A percentile compares a stretch with the other conserved stretches of the same genome.
phyloP scores from a whole-genome alignment of 352 stramenopile species.

The Globisporangium viniferum region DNA sequence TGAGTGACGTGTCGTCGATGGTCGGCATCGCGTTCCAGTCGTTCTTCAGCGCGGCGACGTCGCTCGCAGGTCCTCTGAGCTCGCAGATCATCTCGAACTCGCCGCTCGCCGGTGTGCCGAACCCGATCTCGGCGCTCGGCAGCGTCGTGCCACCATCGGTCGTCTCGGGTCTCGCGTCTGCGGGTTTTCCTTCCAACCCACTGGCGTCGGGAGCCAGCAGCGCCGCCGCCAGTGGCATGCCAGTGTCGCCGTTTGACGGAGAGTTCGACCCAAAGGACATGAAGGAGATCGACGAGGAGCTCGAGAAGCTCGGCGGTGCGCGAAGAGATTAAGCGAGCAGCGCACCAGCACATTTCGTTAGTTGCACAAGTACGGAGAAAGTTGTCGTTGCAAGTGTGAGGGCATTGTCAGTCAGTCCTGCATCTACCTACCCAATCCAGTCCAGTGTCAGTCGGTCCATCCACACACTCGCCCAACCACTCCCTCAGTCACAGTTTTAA shows the following conservation, averaged over 20 bases:
- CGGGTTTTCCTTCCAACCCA: conserved; percentile 37
- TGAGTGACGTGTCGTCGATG: conserved; percentile 75
- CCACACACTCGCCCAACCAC: background rate
- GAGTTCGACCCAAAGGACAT: conserved; percentile 61
- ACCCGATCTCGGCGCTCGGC: conserved; percentile 68
- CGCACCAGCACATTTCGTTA: background rate
- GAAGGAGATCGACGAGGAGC: conserved; percentile 59
- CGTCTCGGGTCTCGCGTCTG: conserved; percentile 36
- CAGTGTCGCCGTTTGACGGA: conserved; percentile 18
- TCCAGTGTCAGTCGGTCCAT: background rate
- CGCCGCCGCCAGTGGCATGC: background rate
- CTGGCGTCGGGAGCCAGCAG: conserved; percentile 16
- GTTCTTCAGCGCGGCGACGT: conserved; percentile 69
- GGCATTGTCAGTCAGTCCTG: background rate
- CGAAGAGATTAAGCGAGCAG: conserved; percentile 21
- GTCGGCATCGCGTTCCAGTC: conserved; percentile 76
- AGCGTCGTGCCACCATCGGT: conserved; percentile 47
- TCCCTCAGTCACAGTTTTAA: background rate
- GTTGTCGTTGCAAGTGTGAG: background rate
- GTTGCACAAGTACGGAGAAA: background rate
- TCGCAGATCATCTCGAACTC: conserved; percentile 67
- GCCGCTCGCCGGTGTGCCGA: conserved; percentile 63
- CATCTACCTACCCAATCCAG: background rate
- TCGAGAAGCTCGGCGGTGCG: conserved; percentile 64
- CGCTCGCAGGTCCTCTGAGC: conserved; percentile 67